Evolutionary conservation across 441 rosid species (phyloP).

Genomic region (Erodium moschatum): DNA sequence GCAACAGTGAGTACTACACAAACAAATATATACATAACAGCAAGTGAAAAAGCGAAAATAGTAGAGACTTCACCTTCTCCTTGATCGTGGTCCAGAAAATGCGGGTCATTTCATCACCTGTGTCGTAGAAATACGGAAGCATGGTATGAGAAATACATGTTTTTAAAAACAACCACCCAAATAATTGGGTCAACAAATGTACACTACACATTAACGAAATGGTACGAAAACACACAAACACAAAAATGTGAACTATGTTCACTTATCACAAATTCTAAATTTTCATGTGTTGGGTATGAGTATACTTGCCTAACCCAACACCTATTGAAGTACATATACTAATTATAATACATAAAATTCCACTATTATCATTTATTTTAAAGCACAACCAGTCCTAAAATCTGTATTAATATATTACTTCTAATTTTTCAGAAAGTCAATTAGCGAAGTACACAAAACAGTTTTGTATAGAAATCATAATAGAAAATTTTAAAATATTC

Average conservation of each 20-base stretch:
- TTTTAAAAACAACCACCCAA: not conserved
- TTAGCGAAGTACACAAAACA: too few relatives aligned
- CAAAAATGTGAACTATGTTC: not conserved
- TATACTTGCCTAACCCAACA: not conserved
- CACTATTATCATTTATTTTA: not conserved
- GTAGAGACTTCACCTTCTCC: slow-evolving; percentile 44
- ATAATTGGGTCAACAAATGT: not conserved
- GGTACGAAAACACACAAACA: not conserved
- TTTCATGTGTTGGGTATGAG: not conserved
- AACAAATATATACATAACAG: not conserved
- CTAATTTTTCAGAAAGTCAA: too few relatives aligned
- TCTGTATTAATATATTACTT: not conserved
- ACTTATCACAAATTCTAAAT: not conserved
- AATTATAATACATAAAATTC: too few relatives aligned
- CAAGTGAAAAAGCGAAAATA: not conserved
- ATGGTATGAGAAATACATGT: not conserved
- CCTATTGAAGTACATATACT: not conserved
- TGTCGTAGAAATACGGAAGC: not conserved
- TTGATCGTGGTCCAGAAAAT: slow-evolving; percentile 70
- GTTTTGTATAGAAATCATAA: not conserved
- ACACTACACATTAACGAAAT: not conserved
- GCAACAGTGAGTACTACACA: not conserved
- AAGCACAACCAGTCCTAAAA: not conserved
- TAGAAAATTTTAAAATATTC: not conserved
- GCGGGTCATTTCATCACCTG: slow-evolving; percentile 89